These are phyloP conservation scores for Cryphonectria radicalis DNA, from an alignment of 2,329 filamentous ascomycete genomes.

Conservation along the genomic window DNA sequence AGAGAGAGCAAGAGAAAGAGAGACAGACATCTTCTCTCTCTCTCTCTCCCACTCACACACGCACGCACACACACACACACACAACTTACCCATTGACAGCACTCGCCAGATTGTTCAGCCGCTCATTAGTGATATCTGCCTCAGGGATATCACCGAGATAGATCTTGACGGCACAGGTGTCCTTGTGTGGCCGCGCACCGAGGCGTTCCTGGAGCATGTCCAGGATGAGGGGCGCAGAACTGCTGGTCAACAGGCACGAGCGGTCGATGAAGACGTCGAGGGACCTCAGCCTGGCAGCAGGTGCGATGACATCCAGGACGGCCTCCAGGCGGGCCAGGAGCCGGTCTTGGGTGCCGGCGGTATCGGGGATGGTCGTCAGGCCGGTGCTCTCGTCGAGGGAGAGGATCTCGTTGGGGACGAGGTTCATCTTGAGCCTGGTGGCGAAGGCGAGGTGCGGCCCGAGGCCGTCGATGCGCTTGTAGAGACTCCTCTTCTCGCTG, in stretches of 20 bases:
- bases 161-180: constrained; percentile 1
- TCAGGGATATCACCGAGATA: background rate
- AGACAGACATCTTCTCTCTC: background rate
- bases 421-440: constrained; percentile 7
- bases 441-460: background rate
- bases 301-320: background rate
- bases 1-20: background rate
- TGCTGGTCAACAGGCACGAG: background rate
- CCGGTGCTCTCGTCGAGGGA: background rate
- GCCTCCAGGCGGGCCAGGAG: constrained; percentile 1
- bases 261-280: background rate
- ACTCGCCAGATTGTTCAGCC: background rate
- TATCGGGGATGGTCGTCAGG: background rate
- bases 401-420: constrained; percentile 2
- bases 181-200: background rate
- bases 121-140: background rate
- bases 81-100: constrained; percentile 1
- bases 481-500: background rate
- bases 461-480: background rate
- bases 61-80: too few relatives aligned
- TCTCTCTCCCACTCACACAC: too few relatives aligned
- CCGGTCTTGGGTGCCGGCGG: background rate
- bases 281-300: background rate
- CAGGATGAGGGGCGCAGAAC: background rate
- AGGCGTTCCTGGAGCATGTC: background rate